These are phyloP conservation scores for Phytopythium helicoides DNA, from an alignment of 352 stramenopile species.

Conservation along the genomic window DNA sequence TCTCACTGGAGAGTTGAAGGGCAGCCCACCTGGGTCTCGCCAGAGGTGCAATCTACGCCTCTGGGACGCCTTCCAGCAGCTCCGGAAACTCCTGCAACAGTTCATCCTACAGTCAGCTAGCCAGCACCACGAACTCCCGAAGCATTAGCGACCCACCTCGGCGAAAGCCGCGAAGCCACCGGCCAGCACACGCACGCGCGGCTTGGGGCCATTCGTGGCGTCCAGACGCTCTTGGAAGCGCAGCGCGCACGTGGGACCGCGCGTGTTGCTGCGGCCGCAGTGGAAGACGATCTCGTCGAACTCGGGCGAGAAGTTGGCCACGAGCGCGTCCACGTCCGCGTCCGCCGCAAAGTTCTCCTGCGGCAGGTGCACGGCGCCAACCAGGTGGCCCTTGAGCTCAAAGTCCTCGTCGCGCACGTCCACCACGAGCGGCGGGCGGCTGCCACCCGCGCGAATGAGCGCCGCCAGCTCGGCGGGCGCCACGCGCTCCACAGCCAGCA, in stretches of 20 bases:
- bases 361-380: slow-evolving; percentile 27
- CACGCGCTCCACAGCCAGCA: slow-evolving; percentile 4
- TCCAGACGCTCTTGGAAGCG: slow-evolving; percentile 25
- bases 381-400: slow-evolving; percentile 25
- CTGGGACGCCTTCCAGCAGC: slow-evolving; percentile 5
- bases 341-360: slow-evolving; percentile 33
- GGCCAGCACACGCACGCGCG: slow-evolving; percentile 1
- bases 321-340: slow-evolving; percentile 28
- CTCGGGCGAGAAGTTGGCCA: slow-evolving; percentile 20
- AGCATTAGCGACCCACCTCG: too few relatives aligned
- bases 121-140: too few relatives aligned
- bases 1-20: too few relatives aligned
- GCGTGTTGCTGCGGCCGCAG: slow-evolving; percentile 31
- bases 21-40: too few relatives aligned
- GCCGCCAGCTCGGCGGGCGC: neutral
- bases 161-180: slow-evolving; percentile 13
- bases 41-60: too few relatives aligned
- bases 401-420: slow-evolving; percentile 33
- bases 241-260: slow-evolving; percentile 33
- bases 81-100: slow-evolving; percentile 1
- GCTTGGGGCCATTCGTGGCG: slow-evolving; percentile 1
- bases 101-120: too few relatives aligned
- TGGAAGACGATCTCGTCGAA: slow-evolving; percentile 35
- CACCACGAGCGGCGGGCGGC: slow-evolving; percentile 3
- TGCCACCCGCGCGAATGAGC: too few relatives aligned